Evolutionary conservation across 257 asterid genomes (phyloP).

Genomic region (Gardenia jasminoides): DNA sequence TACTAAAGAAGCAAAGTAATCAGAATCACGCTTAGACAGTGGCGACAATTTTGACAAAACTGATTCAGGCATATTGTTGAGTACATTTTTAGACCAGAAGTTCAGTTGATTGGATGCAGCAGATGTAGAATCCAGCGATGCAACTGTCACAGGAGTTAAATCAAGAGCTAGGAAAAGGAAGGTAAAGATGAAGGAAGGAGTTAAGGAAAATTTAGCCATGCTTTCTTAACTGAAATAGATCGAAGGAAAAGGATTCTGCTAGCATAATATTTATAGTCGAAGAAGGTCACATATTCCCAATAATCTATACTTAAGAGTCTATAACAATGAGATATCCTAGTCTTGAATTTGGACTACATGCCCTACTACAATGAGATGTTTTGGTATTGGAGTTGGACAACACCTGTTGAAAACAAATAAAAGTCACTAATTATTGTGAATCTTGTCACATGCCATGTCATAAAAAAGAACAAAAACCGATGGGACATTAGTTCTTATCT

Average conservation of each 20-base stretch:
- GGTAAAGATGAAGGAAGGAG: background rate
- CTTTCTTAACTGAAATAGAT: background rate
- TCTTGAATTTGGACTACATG: too few species aligned
- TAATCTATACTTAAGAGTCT: too few species aligned
- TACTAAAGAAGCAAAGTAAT: slow-evolving; percentile 7
- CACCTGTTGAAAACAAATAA: too few species aligned
- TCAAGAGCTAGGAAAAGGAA: background rate
- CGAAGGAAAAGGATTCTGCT: background rate
- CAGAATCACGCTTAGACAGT: slow-evolving; percentile 9
- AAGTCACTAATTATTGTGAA: too few species aligned
- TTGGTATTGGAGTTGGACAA: too few species aligned
- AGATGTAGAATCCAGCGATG: slow-evolving; percentile 8
- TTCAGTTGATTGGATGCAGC: slow-evolving; percentile 32
- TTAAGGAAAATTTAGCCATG: slow-evolving; percentile 10
- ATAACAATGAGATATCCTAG: too few species aligned
- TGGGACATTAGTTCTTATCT: too few species aligned
- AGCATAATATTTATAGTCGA: background rate
- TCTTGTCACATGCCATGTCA: too few species aligned
- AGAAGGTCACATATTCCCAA: too few species aligned
- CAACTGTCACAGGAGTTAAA: background rate
- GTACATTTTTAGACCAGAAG: slow-evolving; percentile 40
- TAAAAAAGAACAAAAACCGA: too few species aligned
- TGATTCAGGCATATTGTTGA: slow-evolving; percentile 27
- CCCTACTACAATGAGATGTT: too few species aligned
- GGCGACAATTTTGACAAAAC: slow-evolving; percentile 40